Conservation (phyloP, 257 asterid genomes). For the Solanum gracilifrons region DNA sequence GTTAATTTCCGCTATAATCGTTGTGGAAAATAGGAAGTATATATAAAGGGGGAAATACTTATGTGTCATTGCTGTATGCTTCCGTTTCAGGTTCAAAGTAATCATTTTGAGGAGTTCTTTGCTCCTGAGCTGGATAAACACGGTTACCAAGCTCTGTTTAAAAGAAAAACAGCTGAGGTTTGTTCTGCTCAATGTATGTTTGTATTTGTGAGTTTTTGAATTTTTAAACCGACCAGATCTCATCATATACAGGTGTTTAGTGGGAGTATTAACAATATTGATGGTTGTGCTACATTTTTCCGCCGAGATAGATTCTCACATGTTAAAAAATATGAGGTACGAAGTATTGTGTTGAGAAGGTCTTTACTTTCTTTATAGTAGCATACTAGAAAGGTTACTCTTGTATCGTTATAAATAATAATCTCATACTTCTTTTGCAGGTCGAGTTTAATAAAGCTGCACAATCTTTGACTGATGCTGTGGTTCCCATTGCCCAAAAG, state of each 20-base stretch:
- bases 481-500: slow-evolving; percentile 70
- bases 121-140: slow-evolving; percentile 96
- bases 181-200: slow-evolving; percentile 12
- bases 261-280: slow-evolving; percentile 44
- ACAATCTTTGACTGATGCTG: slow-evolving; percentile 81
- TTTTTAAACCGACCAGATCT: slow-evolving; percentile 1
- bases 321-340: slow-evolving; percentile 94
- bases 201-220: neutral
- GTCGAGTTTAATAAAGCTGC: slow-evolving; percentile 99
- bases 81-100: slow-evolving; percentile 68
- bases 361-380: neutral
- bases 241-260: slow-evolving; percentile 45
- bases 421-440: slow-evolving; percentile 24
- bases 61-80: neutral
- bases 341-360: neutral
- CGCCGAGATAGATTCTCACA: slow-evolving; percentile 94
- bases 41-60: neutral
- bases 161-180: slow-evolving; percentile 83
- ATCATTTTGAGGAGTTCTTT: slow-evolving; percentile 86
- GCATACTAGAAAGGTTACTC: neutral
- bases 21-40: neutral
- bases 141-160: slow-evolving; percentile 86
- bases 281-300: slow-evolving; percentile 98
- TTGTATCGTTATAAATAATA: slow-evolving; percentile 1
- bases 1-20: neutral